phyloP scores from a whole-genome alignment of 768 basidiomycete genomes.

The Dacryopinax primogenitus region DNA sequence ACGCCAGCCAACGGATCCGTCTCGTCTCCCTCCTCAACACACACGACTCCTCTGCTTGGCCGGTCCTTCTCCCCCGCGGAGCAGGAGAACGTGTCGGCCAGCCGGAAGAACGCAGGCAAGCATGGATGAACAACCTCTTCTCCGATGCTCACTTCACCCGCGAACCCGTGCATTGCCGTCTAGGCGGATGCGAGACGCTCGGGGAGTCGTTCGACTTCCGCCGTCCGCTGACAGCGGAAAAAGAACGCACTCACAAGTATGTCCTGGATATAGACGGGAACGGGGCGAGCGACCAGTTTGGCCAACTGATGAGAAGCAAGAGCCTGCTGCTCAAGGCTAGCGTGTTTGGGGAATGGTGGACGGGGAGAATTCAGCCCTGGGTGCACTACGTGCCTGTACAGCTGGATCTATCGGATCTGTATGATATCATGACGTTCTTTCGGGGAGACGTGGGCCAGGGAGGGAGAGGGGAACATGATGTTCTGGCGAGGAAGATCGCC shows the following conservation, averaged over 20 bases:
- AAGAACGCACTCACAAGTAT: slow-evolving; percentile 38
- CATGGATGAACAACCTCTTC: slow-evolving; percentile 37
- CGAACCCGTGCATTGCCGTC: slow-evolving; percentile 33
- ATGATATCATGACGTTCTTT: slow-evolving; percentile 63
- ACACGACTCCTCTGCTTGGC: slow-evolving; percentile 25
- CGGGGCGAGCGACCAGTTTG: slow-evolving; percentile 58
- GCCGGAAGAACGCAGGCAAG: background rate
- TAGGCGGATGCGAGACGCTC: slow-evolving; percentile 35
- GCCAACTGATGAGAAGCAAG: slow-evolving; percentile 48
- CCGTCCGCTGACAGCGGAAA: slow-evolving; percentile 30
- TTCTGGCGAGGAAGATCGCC: slow-evolving; percentile 45
- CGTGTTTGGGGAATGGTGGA: slow-evolving; percentile 60
- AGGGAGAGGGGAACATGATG: slow-evolving; percentile 41
- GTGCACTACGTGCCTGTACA: slow-evolving; percentile 60
- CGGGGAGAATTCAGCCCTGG: slow-evolving; percentile 50
- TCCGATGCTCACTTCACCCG: slow-evolving; percentile 49
- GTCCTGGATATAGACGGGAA: slow-evolving; percentile 18
- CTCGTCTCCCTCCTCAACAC: slow-evolving; percentile 31
- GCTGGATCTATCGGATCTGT: slow-evolving; percentile 50
- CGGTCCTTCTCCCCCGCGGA: background rate
- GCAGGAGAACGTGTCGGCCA: background rate
- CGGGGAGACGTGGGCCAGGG: slow-evolving; percentile 48
- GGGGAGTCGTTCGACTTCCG: slow-evolving; percentile 40
- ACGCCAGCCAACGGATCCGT: slow-evolving; percentile 37
- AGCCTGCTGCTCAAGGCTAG: slow-evolving; percentile 56